These are phyloP conservation scores for Singerocomus inundabilis DNA, from an alignment of 1,284 basidiomycete species.

Conservation along the genomic window DNA sequence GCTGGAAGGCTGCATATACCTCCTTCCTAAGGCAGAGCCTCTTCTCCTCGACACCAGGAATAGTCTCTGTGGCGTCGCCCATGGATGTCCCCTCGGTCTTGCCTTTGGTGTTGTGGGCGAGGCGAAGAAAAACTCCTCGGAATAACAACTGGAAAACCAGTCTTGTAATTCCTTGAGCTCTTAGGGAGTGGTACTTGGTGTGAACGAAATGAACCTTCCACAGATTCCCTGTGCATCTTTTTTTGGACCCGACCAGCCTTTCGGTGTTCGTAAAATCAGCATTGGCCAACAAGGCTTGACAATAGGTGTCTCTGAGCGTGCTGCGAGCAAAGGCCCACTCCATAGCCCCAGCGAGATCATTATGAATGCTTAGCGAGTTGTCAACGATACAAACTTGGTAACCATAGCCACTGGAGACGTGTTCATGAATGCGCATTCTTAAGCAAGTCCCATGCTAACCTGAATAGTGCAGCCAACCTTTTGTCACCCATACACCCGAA, in stretches of 20 bases:
- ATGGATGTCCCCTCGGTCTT: constrained; percentile 44
- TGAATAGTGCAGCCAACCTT: constrained; percentile 71
- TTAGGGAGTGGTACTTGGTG: constrained; percentile 83
- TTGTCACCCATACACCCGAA: constrained; percentile 89
- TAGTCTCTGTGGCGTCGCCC: constrained; percentile 51
- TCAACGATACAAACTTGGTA: constrained; percentile 84
- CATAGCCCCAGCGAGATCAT: constrained; percentile 75
- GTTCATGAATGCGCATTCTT: constrained; percentile 3
- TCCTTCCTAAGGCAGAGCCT: constrained; percentile 68
- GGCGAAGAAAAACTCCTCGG: constrained; percentile 65
- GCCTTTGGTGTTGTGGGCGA: constrained; percentile 17
- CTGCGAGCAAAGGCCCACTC: constrained; percentile 79
- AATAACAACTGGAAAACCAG: constrained; percentile 72
- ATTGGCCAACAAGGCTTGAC: constrained; percentile 87
- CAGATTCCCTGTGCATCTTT: constrained; percentile 58
- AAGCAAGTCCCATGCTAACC: constrained; percentile 8
- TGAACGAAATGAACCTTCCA: constrained; percentile 76
- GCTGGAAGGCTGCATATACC: constrained; percentile 60
- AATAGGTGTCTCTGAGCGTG: constrained; percentile 71
- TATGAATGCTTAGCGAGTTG: constrained; percentile 62
- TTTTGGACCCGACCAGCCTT: constrained; percentile 76
- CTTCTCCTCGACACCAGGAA: constrained; percentile 54
- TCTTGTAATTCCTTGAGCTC: constrained; percentile 62
- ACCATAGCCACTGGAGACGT: constrained; percentile 64
- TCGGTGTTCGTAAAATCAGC: constrained; percentile 80